Evolutionary conservation across 2,329 filamentous ascomycete genomes (phyloP).

Genomic region (Fusarium hainanense): DNA sequence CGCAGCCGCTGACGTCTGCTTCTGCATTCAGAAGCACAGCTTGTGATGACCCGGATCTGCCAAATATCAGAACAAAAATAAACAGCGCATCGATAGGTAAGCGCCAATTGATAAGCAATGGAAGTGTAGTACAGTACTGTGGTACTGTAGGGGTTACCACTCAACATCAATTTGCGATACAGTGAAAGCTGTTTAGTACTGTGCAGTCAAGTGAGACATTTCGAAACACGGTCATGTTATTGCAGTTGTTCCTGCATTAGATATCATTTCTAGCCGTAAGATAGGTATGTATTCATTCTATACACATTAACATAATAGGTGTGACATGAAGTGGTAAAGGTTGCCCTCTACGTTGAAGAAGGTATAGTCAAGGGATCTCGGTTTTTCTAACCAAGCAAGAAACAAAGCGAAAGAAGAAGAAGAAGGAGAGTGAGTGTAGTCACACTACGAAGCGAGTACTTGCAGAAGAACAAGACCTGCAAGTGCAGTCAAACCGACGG

Average conservation of each 20-base stretch:
- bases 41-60: not conserved
- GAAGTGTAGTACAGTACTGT: no score
- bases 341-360: slow-evolving; percentile 17
- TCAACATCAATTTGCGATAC: not conserved
- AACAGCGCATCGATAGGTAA: not conserved
- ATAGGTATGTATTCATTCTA: slow-evolving; percentile 21
- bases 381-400: slow-evolving; percentile 13
- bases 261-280: slow-evolving; percentile 14
- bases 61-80: not conserved
- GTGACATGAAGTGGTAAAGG: slow-evolving; percentile 23
- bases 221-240: not conserved
- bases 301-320: slow-evolving; percentile 17
- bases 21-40: slow-evolving; percentile 7
- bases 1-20: slow-evolving; percentile 33
- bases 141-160: not conserved
- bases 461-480: slow-evolving; percentile 45
- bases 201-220: not conserved
- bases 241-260: not conserved
- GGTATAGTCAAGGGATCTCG: slow-evolving; percentile 11
- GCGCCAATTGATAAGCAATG: not conserved
- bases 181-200: not conserved
- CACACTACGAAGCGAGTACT: slow-evolving; percentile 45
- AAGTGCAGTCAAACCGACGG: slow-evolving; percentile 43
- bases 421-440: not conserved
- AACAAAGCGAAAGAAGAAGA: not conserved